Evolutionary conservation across 1,139 yeast species (phyloP).

Genomic region (Ogataea hybrid): DNA sequence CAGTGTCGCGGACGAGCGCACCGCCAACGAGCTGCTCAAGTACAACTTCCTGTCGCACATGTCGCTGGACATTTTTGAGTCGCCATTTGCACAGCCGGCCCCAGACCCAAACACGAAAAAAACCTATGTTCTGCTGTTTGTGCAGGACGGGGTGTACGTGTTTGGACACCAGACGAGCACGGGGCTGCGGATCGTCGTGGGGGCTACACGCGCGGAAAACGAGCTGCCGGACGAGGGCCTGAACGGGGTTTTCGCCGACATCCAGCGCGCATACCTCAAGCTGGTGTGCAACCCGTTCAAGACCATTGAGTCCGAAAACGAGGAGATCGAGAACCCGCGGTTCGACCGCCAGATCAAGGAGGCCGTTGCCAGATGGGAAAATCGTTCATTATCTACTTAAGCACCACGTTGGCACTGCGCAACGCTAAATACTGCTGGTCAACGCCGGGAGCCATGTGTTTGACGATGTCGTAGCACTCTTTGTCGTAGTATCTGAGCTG

Average conservation of each 20-base stretch:
- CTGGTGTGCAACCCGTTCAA: slow-evolving; percentile 59
- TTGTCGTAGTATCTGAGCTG: slow-evolving; percentile 78
- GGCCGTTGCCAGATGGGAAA: slow-evolving; percentile 39
- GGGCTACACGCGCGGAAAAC: slow-evolving; percentile 35
- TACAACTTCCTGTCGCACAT: slow-evolving; percentile 65
- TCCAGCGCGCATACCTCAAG: slow-evolving; percentile 50
- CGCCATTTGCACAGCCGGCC: slow-evolving; percentile 36
- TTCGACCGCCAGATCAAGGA: slow-evolving; percentile 41
- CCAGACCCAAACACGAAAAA: slow-evolving; percentile 28
- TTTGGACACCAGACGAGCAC: slow-evolving; percentile 63
- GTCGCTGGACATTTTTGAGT: slow-evolving; percentile 62
- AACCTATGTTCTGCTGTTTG: slow-evolving; percentile 46
- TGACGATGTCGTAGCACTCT: slow-evolving; percentile 79
- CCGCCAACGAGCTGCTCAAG: slow-evolving; percentile 48
- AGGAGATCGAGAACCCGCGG: slow-evolving; percentile 33
- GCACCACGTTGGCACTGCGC: slow-evolving; percentile 83
- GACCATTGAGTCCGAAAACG: slow-evolving; percentile 27
- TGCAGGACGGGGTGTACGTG: slow-evolving; percentile 59
- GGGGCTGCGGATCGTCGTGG: slow-evolving; percentile 58
- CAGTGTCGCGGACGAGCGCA: slow-evolving; percentile 25
- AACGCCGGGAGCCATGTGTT: slow-evolving; percentile 82
- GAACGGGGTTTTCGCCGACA: slow-evolving; percentile 37
- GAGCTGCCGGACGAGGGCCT: slow-evolving; percentile 20
- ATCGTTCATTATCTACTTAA: slow-evolving; percentile 40
- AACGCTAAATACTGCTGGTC: slow-evolving; percentile 91